Base-by-base conservation (phyloP, 2,329 filamentous ascomycete genomes). In the Phyllachora maydis region DNA sequence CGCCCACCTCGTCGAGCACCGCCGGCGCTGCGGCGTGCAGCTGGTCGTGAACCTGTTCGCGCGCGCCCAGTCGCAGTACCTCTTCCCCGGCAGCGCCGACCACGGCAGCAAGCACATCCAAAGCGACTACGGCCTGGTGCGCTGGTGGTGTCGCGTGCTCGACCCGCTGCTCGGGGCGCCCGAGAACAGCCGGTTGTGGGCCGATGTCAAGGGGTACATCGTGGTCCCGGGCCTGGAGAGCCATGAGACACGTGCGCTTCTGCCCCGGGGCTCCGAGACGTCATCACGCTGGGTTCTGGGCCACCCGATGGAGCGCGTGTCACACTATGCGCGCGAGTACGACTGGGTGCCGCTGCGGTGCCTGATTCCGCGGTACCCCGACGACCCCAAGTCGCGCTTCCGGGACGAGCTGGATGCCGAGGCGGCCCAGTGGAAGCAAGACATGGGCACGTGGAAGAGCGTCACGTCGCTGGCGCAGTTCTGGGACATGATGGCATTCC, bases 401-500 rank as follows among this genome's bases (percentile, higher is more conserved):
- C 59, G 91, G 21, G 65, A 79, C 29, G 85, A 95, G 40, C 53
- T 98, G 4, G 85, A 98, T 37, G 77, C 85, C 16, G 81, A 90
- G 40, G 59, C 77, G 1, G 59, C 65, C 1, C 65, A 65, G 15
- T 55, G 62, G 2, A 49, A 61, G 33, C 62, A 65, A 33, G 58
- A 54, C 14, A 50, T 53, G 3, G 76, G 76, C 1, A 59, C 65
- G 27, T 98, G 88, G 88, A 76, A 70, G 41, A 82, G 75, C 29
- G 70, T 93, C 13, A 72, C 63, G 41, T 76, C 69, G 0, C 52
- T 98, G 19, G 77, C 83, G n/a, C 71, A 83, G 35, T 98, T 98
- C 40, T 98, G 88, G 88, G 88, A 98, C 31, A 76, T 91, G 62
- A 95, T 98, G 85, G 74, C 83, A 0, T 95, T 78, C 41, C 62